phyloP scores from a whole-genome alignment of 257 asterid genomes.

The Scutellaria galericulata region DNA sequence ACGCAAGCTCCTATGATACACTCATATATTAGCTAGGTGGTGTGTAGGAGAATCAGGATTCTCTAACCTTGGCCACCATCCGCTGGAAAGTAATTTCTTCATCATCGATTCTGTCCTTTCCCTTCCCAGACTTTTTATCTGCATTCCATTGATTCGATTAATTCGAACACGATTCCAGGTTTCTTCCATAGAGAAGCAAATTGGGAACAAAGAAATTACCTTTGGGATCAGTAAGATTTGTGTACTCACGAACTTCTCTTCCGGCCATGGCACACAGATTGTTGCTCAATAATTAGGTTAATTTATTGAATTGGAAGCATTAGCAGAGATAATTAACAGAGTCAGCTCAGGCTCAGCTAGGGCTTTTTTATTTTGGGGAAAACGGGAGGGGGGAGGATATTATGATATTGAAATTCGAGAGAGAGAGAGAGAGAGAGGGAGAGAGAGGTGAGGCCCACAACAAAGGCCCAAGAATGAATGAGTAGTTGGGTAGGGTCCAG shows the following conservation, averaged over 20 bases:
- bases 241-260: slow-evolving; percentile 94
- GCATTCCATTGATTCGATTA: slow-evolving; percentile 33
- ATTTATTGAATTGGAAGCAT: slow-evolving; percentile 16
- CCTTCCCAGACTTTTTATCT: slow-evolving; percentile 88
- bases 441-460: no score
- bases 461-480: not conserved
- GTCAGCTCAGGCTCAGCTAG: slow-evolving; percentile 7
- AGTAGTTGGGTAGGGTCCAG: no score
- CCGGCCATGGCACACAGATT: slow-evolving; percentile 64
- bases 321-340: not conserved
- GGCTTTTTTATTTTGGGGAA: slow-evolving; percentile 24
- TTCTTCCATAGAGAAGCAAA: not conserved
- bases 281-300: not conserved
- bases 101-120: slow-evolving; percentile 84
- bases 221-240: slow-evolving; percentile 95
- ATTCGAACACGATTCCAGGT: not conserved
- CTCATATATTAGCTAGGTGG: not conserved
- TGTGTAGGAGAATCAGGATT: slow-evolving; percentile 51
- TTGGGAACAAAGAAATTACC: slow-evolving; percentile 43
- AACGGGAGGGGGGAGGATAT: not conserved
- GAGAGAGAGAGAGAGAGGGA: no score
- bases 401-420: not conserved
- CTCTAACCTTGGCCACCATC: slow-evolving; percentile 98
- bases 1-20: slow-evolving; percentile 3
- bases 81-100: slow-evolving; percentile 95